phyloP scores from a whole-genome alignment of 164 flowering plant species.

The Vitis riparia region DNA sequence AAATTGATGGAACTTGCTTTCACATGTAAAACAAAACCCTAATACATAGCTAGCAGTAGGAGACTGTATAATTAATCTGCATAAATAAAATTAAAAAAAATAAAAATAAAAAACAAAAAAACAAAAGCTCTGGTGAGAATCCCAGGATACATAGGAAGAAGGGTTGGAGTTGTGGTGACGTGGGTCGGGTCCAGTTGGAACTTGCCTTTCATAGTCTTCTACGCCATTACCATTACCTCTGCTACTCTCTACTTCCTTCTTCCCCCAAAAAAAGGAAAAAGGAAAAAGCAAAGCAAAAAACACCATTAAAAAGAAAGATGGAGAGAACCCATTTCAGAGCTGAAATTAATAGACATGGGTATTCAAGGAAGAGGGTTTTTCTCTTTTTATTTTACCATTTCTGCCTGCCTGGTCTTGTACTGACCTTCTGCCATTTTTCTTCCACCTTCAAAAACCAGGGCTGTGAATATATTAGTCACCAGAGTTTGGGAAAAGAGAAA shows the following conservation, averaged over 20 bases:
- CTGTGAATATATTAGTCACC: too few relatives aligned
- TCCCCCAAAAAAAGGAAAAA: background rate
- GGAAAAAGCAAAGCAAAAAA: background rate
- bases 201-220: constrained; percentile 35
- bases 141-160: background rate
- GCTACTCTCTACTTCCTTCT: background rate
- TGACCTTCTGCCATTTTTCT: background rate
- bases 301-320: background rate
- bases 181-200: constrained; percentile 52
- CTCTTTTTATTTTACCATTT: background rate
- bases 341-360: too few relatives aligned
- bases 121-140: background rate
- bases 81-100: too few relatives aligned
- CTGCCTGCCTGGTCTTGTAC: background rate
- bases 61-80: too few relatives aligned
- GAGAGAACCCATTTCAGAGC: too few relatives aligned
- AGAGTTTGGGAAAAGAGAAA: background rate
- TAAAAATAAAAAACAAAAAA: too few relatives aligned
- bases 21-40: too few relatives aligned
- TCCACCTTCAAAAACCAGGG: constrained; percentile 11
- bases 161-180: constrained; percentile 44
- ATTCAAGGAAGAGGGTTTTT: background rate
- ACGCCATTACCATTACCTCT: constrained; percentile 1
- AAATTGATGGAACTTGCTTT: too few relatives aligned
- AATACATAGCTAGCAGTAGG: too few relatives aligned